phyloP scores from a whole-genome alignment of 192 early-diverging fungal genomes.

The Mortierella hygrophila region DNA sequence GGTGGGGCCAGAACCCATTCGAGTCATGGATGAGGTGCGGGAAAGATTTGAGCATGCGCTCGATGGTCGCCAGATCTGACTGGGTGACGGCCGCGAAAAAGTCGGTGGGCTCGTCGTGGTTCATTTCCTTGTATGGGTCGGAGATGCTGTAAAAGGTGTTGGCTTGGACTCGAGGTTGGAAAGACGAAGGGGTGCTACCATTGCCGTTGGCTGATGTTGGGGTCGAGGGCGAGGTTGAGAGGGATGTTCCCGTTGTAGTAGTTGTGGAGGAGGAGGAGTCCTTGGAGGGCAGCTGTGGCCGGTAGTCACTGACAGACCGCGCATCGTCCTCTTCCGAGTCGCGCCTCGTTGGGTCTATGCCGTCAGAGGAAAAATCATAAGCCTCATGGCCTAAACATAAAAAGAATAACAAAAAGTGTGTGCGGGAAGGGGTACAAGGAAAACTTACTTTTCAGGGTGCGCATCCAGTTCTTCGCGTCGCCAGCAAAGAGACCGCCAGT shows the following conservation, averaged over 20 bases:
- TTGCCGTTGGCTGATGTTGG: background rate
- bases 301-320: background rate
- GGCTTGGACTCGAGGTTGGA: slow-evolving; percentile 24
- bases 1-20: slow-evolving; percentile 51
- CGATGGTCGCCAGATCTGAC: slow-evolving; percentile 28
- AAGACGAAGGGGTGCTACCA: background rate
- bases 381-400: background rate
- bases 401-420: background rate
- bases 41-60: slow-evolving; percentile 39
- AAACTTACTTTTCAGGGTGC: slow-evolving; percentile 34
- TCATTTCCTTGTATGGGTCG: slow-evolving; percentile 46
- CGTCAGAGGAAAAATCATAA: background rate
- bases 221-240: slow-evolving; percentile 21
- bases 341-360: background rate
- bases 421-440: background rate
- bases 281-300: slow-evolving; percentile 28
- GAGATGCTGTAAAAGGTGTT: slow-evolving; percentile 47
- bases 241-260: slow-evolving; percentile 10
- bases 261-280: slow-evolving; percentile 28
- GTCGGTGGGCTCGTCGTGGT: slow-evolving; percentile 36
- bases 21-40: slow-evolving; percentile 43
- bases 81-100: slow-evolving; percentile 43
- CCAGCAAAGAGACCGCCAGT: slow-evolving; percentile 6
- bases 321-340: slow-evolving; percentile 6
- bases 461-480: slow-evolving; percentile 17